Percentiles rank a stretch among this genome's conserved stretches.
These are phyloP conservation scores for Ramularia endophylla DNA, from an alignment of 2,329 filamentous ascomycete species.

Conservation along the genomic window DNA sequence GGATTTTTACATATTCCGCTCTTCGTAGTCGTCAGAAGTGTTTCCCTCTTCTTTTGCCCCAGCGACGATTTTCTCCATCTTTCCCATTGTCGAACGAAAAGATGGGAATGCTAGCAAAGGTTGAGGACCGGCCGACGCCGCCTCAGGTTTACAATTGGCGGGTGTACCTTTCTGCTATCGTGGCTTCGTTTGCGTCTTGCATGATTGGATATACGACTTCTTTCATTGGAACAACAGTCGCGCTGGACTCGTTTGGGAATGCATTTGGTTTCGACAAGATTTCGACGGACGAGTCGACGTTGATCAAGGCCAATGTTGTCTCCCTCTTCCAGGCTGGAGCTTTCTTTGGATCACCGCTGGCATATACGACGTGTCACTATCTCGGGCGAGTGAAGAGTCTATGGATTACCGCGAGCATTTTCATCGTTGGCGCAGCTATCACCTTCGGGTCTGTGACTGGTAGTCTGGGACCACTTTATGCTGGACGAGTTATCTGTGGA, in stretches of 20 bases:
- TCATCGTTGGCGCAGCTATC: slow-evolving; percentile 42
- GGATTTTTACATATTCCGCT: too few species aligned
- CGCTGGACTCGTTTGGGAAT: slow-evolving; percentile 43
- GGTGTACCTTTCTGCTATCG: slow-evolving; percentile 42
- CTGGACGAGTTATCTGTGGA: slow-evolving; percentile 32
- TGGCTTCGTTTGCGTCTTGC: slow-evolving; percentile 43
- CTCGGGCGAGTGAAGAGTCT: slow-evolving; percentile 48
- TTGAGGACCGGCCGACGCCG: slow-evolving; percentile 51
- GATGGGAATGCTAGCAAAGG: background rate
- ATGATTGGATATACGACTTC: slow-evolving; percentile 50
- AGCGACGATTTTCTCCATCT: too few species aligned
- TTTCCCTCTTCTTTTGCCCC: too few species aligned
- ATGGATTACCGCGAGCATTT: slow-evolving; percentile 40
- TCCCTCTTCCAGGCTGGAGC: slow-evolving; percentile 44
- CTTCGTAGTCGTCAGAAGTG: too few species aligned
- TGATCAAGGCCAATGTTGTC: slow-evolving; percentile 45
- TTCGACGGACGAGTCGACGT: slow-evolving; percentile 31
- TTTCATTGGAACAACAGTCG: slow-evolving; percentile 51
- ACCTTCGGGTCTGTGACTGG: slow-evolving; percentile 37
- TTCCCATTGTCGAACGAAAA: too few species aligned
- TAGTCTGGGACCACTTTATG: slow-evolving; percentile 38
- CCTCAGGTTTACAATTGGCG: slow-evolving; percentile 51
- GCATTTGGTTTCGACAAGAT: slow-evolving; percentile 38
- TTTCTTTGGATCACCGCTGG: slow-evolving; percentile 49
- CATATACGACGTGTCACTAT: slow-evolving; percentile 40